Conservation (phyloP, 805 yeast genomes). For the Ogataea nitratoaversa region DNA sequence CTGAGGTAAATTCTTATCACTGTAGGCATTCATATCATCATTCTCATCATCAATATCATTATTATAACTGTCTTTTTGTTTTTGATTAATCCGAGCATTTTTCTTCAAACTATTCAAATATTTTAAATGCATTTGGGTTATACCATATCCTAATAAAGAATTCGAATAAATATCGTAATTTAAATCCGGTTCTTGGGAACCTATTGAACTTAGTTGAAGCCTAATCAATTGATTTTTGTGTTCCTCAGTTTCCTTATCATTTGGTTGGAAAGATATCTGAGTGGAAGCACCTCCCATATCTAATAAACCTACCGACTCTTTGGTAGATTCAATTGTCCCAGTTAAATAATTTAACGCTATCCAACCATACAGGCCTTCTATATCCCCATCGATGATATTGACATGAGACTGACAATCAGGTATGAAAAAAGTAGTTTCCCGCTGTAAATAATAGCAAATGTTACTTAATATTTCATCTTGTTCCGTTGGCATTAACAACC, state of each 20-base stretch:
- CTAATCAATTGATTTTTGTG: slow-evolving; percentile 44
- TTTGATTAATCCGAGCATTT: background rate
- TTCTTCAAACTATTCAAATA: slow-evolving; percentile 37
- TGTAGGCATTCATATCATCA: slow-evolving; percentile 9
- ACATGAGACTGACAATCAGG: slow-evolving; percentile 62
- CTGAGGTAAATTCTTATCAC: slow-evolving; percentile 9
- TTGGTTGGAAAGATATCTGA: slow-evolving; percentile 62
- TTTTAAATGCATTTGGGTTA: slow-evolving; percentile 48
- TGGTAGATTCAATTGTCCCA: slow-evolving; percentile 35
- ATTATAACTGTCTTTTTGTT: background rate
- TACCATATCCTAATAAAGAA: slow-evolving; percentile 58
- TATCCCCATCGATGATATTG: slow-evolving; percentile 58
- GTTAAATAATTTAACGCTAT: slow-evolving; percentile 53
- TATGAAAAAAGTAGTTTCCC: slow-evolving; percentile 46
- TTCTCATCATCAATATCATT: slow-evolving; percentile 7
- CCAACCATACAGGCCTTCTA: slow-evolving; percentile 69
- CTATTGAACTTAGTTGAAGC: slow-evolving; percentile 38
- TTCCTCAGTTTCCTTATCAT: slow-evolving; percentile 38
- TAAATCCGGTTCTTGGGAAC: slow-evolving; percentile 22
- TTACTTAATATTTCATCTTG: slow-evolving; percentile 38
- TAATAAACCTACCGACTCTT: slow-evolving; percentile 48
- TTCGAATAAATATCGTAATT: slow-evolving; percentile 45
- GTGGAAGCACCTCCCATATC: slow-evolving; percentile 67
- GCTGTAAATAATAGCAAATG: slow-evolving; percentile 46
- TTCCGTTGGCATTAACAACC: slow-evolving; percentile 50